Evolutionary conservation across 129 eudicot species (phyloP), one percentile per base, ranked within the genome.

Genomic region (Rutidosis leptorrhynchoides): DNA sequence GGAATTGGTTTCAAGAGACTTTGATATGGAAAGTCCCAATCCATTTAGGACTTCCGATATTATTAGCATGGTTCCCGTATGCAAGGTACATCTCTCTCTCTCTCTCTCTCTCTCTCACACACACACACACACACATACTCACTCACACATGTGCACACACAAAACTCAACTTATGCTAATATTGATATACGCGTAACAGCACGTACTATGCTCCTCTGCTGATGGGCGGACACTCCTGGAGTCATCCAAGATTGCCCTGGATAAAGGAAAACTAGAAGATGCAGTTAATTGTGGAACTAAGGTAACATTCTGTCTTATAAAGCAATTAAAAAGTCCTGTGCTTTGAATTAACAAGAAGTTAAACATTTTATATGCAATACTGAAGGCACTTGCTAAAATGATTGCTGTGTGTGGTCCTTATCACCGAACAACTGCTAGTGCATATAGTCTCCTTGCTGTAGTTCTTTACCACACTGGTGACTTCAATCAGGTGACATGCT

Each of bases 401-500:
- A 86, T 94, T 71, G 94, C 99, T 35, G 97, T 94, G 20, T 89
- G 99, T 74, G 99, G 99, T 55, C 99, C 99, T 51, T 94, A 86
- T 80, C 99, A 89, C 78, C 92, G 97, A 79, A 84, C 87, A 60
- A 94, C 97, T 60, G 99, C 99, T 4, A 80, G 99, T 68, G 95
- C 99, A 37, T 94, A 89, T 77, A 94, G 99, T 65, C 99, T 94
- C 77, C 87, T 94, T 52, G 99, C 99, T 40, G 99, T 94, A 32
- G 99, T 94, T 73, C 88, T 94, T 68, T 94, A 94, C 80, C 99
- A 94, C 83, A 94, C 99, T 28, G 99, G 99, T 74, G 99, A 94
- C 68, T 94, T 94, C 64, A 94, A 94, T 89, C 99, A 94, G 99
- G 99, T 93, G 80, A 66, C 51, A 24, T 22, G 14, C 4, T 21